phyloP scores from a whole-genome alignment of 768 basidiomycete species.

The Obba rivulosa region DNA sequence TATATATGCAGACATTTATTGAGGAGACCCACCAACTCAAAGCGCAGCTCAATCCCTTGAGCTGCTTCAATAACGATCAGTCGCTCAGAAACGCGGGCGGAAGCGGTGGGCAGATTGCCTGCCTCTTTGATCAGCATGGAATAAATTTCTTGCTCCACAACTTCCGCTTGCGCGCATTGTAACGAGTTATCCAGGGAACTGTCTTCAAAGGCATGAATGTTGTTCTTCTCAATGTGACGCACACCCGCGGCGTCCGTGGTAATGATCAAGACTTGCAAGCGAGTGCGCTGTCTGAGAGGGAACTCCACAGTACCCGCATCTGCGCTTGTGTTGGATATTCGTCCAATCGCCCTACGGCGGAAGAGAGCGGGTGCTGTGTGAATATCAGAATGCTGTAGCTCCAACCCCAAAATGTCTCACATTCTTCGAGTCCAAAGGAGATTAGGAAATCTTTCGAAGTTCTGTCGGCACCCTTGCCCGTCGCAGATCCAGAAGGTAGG shows the following conservation, averaged over 20 bases:
- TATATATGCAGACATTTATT: background rate
- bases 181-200: slow-evolving; percentile 47
- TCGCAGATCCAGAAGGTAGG: slow-evolving; percentile 61
- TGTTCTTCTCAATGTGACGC: slow-evolving; percentile 33
- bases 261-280: slow-evolving; percentile 55
- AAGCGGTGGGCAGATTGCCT: slow-evolving; percentile 68
- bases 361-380: slow-evolving; percentile 56
- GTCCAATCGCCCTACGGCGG: slow-evolving; percentile 66
- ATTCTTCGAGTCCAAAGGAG: slow-evolving; percentile 77
- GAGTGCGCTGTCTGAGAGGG: slow-evolving; percentile 57
- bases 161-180: slow-evolving; percentile 58
- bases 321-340: slow-evolving; percentile 47
- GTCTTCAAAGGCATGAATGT: slow-evolving; percentile 24
- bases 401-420: slow-evolving; percentile 30
- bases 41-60: slow-evolving; percentile 58
- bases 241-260: slow-evolving; percentile 29
- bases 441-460: slow-evolving; percentile 79
- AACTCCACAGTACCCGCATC: slow-evolving; percentile 45
- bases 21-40: slow-evolving; percentile 57
- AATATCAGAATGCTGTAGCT: background rate
- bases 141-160: slow-evolving; percentile 80
- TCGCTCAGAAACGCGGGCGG: slow-evolving; percentile 74
- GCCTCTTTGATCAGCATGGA: slow-evolving; percentile 69
- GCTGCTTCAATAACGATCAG: slow-evolving; percentile 75
- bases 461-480: slow-evolving; percentile 73